phyloP scores from a whole-genome alignment of 768 basidiomycete genomes.

The Tylopilus intermedius region DNA sequence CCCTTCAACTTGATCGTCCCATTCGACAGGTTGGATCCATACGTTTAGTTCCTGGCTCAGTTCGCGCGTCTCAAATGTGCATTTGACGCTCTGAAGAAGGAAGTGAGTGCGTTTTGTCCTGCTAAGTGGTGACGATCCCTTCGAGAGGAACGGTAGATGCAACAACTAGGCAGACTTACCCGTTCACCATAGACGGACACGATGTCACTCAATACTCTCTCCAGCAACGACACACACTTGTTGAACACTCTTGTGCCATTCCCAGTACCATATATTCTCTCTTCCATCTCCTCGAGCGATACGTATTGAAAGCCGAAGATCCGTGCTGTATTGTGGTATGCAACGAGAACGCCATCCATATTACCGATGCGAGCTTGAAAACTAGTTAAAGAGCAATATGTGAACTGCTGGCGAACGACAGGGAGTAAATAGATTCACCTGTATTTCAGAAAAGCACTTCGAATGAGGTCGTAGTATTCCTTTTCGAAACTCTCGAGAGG shows the following conservation, averaged over 20 bases:
- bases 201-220: conserved; percentile 57
- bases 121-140: not conserved
- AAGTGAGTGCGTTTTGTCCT: not conserved
- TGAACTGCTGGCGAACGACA: not conserved
- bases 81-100: conserved; percentile 45
- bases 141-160: no score
- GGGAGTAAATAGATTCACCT: conserved; percentile 41
- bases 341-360: conserved; percentile 92
- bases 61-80: conserved; percentile 57
- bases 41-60: conserved; percentile 44
- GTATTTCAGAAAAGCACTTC: conserved; percentile 93
- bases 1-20: conserved; percentile 35
- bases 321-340: conserved; percentile 81
- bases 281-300: conserved; percentile 83
- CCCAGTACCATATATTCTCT: conserved; percentile 58
- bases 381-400: conserved; percentile 33
- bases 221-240: conserved; percentile 67
- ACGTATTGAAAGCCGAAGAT: conserved; percentile 96
- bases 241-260: conserved; percentile 68
- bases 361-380: conserved; percentile 94
- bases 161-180: conserved; percentile 36
- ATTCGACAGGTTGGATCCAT: conserved; percentile 61
- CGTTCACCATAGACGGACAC: conserved; percentile 57
- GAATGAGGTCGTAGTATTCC: conserved; percentile 92
- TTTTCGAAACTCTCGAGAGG: conserved; percentile 76